Evolutionary conservation across 805 yeast species (phyloP), one percentile per base, ranked within the genome.

Genomic region (Komagataella pseudopastoris): DNA sequence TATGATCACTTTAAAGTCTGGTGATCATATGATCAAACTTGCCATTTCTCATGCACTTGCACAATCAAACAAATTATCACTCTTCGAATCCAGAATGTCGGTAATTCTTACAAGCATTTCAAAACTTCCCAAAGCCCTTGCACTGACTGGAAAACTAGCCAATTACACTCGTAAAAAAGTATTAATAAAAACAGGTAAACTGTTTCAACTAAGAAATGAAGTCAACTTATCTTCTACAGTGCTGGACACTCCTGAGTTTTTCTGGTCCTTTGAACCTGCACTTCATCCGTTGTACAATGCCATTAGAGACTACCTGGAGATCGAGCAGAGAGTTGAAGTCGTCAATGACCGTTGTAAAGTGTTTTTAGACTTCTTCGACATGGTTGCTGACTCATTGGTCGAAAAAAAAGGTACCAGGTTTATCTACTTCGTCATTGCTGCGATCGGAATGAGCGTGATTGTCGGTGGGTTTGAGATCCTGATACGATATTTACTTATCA

Each of bases 41-140:
- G 88, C 97, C 5, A 79, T 93, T 78, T 87, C 97, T 1, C 96
- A 93, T 66, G 96, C 98, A 1, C 88, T 93, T 55, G 97, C 98
- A 0, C 99, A 93, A 66, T 88, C 95, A 56, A 90, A 97, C 1
- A 93, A 90, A 63, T 68, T 93, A 36, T 85, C 96, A 45, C 71
- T 90, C 53, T 93, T 91, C 67, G 99, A 93, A 65, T 85, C 95
- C 45, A 74, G 96, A 58, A 88, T 93, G 83, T 86, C 91, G 12
- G 81, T 82, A 43, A 82, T 85, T 53, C 72, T 93, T 61, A 84
- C 81, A 54, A 84, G 89, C 56, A 91, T 91, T 43, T 83, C 95
- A n/a, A 83, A 82, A 60, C 72, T 93, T 39, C 99, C 99, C 1
- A 88, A 87, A 60, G 78, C 90, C 53, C 68, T 93, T 51, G 98